These are phyloP conservation scores for Nyctanthes arbortristis DNA, from an alignment of 257 asterid genomes.

Conservation along the genomic window DNA sequence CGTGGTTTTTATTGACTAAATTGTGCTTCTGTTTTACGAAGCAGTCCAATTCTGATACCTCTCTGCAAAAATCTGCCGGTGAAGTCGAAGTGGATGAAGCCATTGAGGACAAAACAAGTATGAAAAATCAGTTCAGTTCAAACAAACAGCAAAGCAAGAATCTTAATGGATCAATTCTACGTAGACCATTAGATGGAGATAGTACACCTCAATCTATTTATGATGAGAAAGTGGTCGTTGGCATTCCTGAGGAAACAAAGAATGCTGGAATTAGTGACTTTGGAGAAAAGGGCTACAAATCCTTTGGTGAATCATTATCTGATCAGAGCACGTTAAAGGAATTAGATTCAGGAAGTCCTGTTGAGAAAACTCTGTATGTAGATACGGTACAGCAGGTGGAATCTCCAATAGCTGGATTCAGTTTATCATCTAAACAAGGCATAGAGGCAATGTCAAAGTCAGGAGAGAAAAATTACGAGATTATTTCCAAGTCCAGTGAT, in stretches of 20 bases:
- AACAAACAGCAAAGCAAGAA: conserved; percentile 1
- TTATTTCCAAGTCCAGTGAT: conserved; percentile 25
- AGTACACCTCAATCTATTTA: conserved; percentile 21
- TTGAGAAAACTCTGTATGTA: conserved; percentile 68
- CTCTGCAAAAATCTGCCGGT: conserved; percentile 40
- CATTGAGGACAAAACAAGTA: conserved; percentile 23
- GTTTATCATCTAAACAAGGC: conserved; percentile 28
- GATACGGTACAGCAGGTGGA: conserved; percentile 54
- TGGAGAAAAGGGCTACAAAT: conserved; percentile 26
- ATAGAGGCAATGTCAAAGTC: conserved; percentile 18
- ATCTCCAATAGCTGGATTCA: conserved; percentile 27
- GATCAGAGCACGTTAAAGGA: conserved; percentile 29
- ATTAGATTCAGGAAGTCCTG: conserved; percentile 31
- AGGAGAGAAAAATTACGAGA: conserved; percentile 25
- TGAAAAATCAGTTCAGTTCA: conserved; percentile 17
- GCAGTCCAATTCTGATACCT: conserved; percentile 44
- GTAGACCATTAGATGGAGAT: conserved; percentile 14
- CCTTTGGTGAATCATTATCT: conserved; percentile 52
- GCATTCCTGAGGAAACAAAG: conserved; percentile 22
- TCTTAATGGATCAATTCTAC: conserved; percentile 1
- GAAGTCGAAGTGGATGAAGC: conserved; percentile 34
- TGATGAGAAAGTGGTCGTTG: conserved; percentile 25
- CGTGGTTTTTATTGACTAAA: conserved; percentile 7
- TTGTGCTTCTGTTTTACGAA: conserved; percentile 22
- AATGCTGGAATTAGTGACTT: conserved; percentile 10